phyloP scores from a whole-genome alignment of 1,284 basidiomycete species.

The Puccinia horiana region DNA sequence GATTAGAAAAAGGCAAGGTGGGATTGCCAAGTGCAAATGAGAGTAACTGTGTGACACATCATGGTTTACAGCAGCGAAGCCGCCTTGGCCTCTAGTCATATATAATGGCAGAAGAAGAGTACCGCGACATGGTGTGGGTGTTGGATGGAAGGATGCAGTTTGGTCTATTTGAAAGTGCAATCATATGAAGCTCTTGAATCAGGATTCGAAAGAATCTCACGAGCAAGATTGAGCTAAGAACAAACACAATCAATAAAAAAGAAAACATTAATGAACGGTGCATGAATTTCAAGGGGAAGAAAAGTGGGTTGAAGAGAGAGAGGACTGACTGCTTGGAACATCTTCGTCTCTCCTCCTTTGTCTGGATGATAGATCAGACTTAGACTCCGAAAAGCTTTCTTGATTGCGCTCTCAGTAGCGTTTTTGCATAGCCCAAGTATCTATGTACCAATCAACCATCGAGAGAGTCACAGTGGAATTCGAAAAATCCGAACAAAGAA shows the following conservation, averaged over 20 bases:
- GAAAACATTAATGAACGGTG: too few relatives aligned
- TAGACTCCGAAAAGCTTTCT: constrained; percentile 92
- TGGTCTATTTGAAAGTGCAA: too few relatives aligned
- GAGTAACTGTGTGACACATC: too few relatives aligned
- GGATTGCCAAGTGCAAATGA: too few relatives aligned
- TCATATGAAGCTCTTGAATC: background rate
- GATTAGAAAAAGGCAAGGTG: too few relatives aligned
- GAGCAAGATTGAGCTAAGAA: background rate
- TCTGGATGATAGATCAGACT: constrained; percentile 14
- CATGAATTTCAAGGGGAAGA: too few relatives aligned
- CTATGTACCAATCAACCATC: too few relatives aligned
- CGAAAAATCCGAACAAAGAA: background rate
- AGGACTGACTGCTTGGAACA: background rate
- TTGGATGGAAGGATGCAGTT: too few relatives aligned
- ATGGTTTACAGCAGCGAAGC: too few relatives aligned
- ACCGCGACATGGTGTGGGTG: too few relatives aligned
- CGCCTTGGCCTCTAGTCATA: too few relatives aligned
- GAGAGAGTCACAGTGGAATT: background rate
- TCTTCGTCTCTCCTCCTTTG: background rate
- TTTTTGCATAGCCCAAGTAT: constrained; percentile 84
- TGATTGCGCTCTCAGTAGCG: constrained; percentile 83
- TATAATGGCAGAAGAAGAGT: too few relatives aligned
- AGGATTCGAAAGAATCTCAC: background rate
- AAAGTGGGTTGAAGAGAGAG: background rate
- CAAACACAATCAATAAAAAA: background rate